phyloP scores from a whole-genome alignment of 352 stramenopile species.

The Globisporangium lucens region DNA sequence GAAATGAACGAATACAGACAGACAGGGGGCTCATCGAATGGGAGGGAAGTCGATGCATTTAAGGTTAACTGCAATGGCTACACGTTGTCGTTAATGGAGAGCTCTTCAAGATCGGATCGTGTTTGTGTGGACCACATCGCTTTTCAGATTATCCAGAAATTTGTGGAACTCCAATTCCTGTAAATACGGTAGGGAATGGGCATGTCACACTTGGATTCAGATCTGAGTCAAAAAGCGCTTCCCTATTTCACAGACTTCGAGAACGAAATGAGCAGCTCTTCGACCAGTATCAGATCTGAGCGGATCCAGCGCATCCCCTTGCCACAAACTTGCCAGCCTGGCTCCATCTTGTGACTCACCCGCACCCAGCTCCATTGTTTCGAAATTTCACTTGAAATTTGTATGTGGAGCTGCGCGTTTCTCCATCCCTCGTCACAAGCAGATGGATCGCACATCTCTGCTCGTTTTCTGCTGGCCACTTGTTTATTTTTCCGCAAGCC shows the following conservation, averaged over 20 bases:
- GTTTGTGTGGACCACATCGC: background rate
- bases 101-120: background rate
- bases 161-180: background rate
- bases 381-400: background rate
- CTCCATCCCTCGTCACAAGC: background rate
- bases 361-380: conserved; percentile 7
- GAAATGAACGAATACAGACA: too few species aligned
- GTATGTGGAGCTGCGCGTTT: background rate
- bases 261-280: background rate
- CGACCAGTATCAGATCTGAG: background rate
- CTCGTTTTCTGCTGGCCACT: conserved; percentile 2
- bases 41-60: too few species aligned
- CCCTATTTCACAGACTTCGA: background rate
- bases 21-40: too few species aligned
- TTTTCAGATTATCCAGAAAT: background rate
- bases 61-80: background rate
- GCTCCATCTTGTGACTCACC: conserved; percentile 9
- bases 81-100: background rate
- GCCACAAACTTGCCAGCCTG: conserved; percentile 8
- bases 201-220: background rate
- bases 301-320: background rate
- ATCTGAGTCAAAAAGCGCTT: background rate
- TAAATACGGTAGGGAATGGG: background rate
- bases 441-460: conserved; percentile 6
- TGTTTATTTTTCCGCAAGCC: background rate